phyloP scores from a whole-genome alignment of 2,329 filamentous ascomycete species.

The Alternaria arbusti region DNA sequence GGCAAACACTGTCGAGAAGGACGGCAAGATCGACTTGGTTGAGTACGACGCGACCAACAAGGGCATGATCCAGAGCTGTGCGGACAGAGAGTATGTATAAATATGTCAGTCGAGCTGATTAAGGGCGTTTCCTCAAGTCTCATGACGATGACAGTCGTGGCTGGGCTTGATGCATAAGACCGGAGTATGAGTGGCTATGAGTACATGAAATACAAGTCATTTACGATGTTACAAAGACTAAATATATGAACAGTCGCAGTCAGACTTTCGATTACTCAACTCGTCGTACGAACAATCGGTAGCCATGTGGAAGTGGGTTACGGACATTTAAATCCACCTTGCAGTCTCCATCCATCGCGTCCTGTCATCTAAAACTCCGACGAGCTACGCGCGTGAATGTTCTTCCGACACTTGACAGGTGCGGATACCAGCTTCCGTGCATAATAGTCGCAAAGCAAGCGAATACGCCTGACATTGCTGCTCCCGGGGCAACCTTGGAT shows the following conservation, averaged over 20 bases:
- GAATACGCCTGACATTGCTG: background rate
- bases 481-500: background rate
- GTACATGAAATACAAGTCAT: background rate
- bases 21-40: slow-evolving; percentile 66
- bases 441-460: background rate
- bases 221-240: background rate
- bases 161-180: background rate
- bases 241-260: background rate
- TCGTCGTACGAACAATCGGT: background rate
- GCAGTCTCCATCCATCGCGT: background rate
- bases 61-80: slow-evolving; percentile 65
- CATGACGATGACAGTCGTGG: background rate
- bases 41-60: slow-evolving; percentile 84
- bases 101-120: background rate
- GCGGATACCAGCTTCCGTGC: background rate
- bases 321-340: background rate
- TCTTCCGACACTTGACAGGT: background rate
- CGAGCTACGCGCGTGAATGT: background rate
- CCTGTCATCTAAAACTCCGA: background rate
- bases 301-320: background rate
- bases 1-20: slow-evolving; percentile 77
- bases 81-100: slow-evolving; percentile 46
- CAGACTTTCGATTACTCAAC: background rate
- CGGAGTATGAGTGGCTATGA: background rate
- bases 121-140: background rate